These are phyloP conservation scores for Candida neerlandica DNA, from an alignment of 1,139 yeast genomes.

Conservation along the genomic window DNA sequence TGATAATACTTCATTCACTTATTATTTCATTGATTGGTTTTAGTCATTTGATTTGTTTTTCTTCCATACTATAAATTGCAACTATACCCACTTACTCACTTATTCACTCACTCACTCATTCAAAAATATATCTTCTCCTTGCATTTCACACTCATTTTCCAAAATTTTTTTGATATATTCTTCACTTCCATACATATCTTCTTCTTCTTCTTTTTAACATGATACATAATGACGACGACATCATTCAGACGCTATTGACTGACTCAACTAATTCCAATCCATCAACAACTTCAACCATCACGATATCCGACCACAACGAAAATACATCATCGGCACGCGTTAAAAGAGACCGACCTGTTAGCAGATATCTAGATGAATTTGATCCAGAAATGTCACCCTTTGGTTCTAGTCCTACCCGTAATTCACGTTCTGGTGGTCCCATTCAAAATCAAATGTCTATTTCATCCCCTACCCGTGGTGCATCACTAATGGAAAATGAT, in stretches of 20 bases:
- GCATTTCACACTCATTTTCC: not conserved
- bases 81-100: not conserved
- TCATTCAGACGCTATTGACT: not conserved
- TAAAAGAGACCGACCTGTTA: conserved; percentile 10
- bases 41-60: not conserved
- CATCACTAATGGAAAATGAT: not conserved
- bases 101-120: conserved; percentile 1
- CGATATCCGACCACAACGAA: not conserved
- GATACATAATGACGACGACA: conserved; percentile 4
- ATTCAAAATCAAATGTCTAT: not conserved
- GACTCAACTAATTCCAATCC: conserved; percentile 1
- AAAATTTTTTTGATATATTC: not conserved
- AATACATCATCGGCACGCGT: not conserved
- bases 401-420: not conserved
- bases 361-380: conserved; percentile 5
- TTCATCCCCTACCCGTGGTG: not conserved
- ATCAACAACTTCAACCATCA: not conserved
- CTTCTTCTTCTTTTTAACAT: not conserved
- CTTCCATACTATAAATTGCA: not conserved
- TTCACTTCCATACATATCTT: not conserved
- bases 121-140: not conserved
- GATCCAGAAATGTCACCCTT: not conserved
- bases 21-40: not conserved
- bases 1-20: conserved; percentile 1
- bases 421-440: no score